These are phyloP conservation scores for Colletotrichum sp. DNA, from an alignment of 2,329 filamentous ascomycete species.

Conservation along the genomic window DNA sequence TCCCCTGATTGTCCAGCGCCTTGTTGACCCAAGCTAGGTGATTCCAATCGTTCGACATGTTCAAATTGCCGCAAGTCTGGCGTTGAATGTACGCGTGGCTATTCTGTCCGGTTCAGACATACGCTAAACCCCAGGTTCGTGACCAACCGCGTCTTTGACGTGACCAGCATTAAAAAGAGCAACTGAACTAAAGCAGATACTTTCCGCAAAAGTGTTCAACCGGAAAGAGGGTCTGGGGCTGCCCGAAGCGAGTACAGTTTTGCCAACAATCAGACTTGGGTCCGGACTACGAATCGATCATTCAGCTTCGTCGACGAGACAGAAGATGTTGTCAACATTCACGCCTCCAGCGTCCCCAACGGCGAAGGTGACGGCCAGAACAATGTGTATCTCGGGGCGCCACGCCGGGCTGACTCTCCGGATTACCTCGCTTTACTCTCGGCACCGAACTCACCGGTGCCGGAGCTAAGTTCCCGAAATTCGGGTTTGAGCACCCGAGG, in stretches of 20 bases:
- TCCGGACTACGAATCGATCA: constrained; percentile 26
- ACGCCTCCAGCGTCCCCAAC: constrained; percentile 15
- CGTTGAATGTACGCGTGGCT: constrained; percentile 30
- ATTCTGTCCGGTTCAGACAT: constrained; percentile 31
- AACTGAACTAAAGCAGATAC: background rate
- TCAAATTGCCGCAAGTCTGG: constrained; percentile 30
- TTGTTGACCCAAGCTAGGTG: background rate
- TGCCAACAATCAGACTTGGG: constrained; percentile 30
- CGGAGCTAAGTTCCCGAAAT: background rate
- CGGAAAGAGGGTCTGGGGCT: constrained; percentile 4
- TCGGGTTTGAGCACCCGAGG: background rate
- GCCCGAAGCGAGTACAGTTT: constrained; percentile 24
- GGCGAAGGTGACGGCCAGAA: background rate
- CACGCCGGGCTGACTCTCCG: background rate
- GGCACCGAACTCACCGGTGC: background rate
- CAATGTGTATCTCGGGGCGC: background rate
- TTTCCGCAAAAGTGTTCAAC: background rate
- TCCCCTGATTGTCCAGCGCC: background rate
- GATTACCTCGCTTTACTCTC: background rate
- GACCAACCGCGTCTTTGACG: constrained; percentile 8
- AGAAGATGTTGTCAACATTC: constrained; percentile 30
- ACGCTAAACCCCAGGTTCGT: constrained; percentile 30
- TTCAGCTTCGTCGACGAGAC: constrained; percentile 34
- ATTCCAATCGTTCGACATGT: constrained; percentile 19
- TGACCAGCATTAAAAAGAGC: background rate